Evolutionary conservation across 2,329 filamentous ascomycete genomes (phyloP).

Genomic region (Akanthomyces lecanii): DNA sequence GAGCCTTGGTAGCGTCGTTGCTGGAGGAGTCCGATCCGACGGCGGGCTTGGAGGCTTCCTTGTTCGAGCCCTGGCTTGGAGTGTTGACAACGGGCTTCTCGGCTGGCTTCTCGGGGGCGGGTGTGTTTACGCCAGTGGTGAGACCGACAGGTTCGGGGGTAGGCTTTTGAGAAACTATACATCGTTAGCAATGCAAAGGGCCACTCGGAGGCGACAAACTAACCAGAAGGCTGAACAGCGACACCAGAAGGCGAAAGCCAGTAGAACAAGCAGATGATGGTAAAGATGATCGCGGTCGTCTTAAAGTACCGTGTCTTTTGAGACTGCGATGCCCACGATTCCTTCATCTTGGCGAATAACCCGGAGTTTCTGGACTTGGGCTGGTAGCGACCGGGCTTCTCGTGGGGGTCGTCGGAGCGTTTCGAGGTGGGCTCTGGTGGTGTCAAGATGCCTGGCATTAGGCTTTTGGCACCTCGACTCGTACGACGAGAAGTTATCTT

Average conservation of each 20-base stretch:
- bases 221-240: constrained; percentile 35
- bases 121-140: constrained; percentile 15
- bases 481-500: constrained; percentile 16
- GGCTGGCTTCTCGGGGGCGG: constrained; percentile 7
- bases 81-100: constrained; percentile 7
- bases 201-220: background rate
- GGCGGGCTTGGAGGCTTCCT: constrained; percentile 8
- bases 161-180: constrained; percentile 6
- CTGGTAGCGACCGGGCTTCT: constrained; percentile 60
- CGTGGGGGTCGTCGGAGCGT: constrained; percentile 58
- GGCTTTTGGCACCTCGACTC: constrained; percentile 16
- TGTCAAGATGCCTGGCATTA: constrained; percentile 16
- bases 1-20: constrained; percentile 11
- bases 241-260: constrained; percentile 58
- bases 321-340: constrained; percentile 58
- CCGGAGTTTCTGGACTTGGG: constrained; percentile 41
- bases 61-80: background rate
- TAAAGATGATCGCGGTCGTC: constrained; percentile 58
- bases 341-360: constrained; percentile 52
- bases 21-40: constrained; percentile 1
- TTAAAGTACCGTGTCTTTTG: constrained; percentile 63
- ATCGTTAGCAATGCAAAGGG: background rate
- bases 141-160: constrained; percentile 15
- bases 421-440: constrained; percentile 26
- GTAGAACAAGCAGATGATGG: constrained; percentile 58